Evolutionary conservation across 148 eudicot genomes (phyloP).

Genomic region (Pharnaceum exiguum): DNA sequence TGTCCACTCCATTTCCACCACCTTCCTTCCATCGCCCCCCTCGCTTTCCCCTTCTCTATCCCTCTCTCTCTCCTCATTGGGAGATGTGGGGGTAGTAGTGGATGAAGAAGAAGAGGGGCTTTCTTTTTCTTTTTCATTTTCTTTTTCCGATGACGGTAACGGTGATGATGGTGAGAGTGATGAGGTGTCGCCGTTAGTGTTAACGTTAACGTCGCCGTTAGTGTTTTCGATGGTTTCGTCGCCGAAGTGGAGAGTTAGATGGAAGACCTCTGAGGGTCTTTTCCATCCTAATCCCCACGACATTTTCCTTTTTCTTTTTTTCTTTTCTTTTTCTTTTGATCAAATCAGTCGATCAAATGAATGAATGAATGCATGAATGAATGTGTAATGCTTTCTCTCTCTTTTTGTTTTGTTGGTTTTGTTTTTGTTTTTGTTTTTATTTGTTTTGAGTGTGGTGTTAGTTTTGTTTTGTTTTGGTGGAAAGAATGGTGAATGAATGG

Average conservation of each 20-base stretch:
- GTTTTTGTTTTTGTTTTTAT: too few species aligned
- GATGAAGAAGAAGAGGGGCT: too few species aligned
- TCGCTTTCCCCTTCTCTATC: constrained; percentile 17
- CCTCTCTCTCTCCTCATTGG: too few species aligned
- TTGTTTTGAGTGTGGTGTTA: too few species aligned
- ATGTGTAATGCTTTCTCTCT: too few species aligned
- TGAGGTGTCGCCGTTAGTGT: constrained; percentile 12
- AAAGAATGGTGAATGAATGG: neutral
- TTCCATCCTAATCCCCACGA: constrained; percentile 99
- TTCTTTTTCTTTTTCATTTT: too few species aligned
- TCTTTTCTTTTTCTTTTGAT: neutral
- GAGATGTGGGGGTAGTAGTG: neutral
- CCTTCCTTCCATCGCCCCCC: constrained; percentile 31
- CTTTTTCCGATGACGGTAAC: too few species aligned
- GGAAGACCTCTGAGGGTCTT: constrained; percentile 69
- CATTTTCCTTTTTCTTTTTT: constrained; percentile 31
- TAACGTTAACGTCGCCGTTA: neutral
- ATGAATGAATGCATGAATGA: neutral
- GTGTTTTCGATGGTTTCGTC: constrained; percentile 20
- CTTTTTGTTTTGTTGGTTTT: too few species aligned
- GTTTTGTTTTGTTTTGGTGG: too few species aligned
- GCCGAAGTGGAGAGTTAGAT: constrained; percentile 66
- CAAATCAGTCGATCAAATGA: neutral
- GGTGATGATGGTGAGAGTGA: too few species aligned
- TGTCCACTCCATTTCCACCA: constrained; percentile 82